Evolutionary conservation across 257 asterid genomes (phyloP).

Genomic region (Oldenlandia corymbosa): DNA sequence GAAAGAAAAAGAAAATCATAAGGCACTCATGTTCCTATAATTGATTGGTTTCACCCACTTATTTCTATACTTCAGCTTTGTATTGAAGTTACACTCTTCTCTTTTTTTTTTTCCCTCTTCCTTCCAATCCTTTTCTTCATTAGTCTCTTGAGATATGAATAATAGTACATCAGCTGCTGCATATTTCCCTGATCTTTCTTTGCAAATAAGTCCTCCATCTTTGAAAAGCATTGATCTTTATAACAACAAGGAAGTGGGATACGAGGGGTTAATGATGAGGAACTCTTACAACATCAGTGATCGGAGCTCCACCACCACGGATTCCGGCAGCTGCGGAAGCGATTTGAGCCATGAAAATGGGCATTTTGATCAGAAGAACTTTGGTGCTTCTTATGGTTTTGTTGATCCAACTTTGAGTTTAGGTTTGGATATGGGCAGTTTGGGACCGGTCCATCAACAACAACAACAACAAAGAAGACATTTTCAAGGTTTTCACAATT

Average conservation of each 20-base stretch:
- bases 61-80: neutral
- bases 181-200: conserved; percentile 59
- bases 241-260: conserved; percentile 4
- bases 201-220: conserved; percentile 63
- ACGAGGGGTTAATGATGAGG: conserved; percentile 6
- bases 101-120: no score
- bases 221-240: conserved; percentile 8
- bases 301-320: conserved; percentile 30
- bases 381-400: conserved; percentile 2
- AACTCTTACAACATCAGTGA: conserved; percentile 14
- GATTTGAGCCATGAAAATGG: conserved; percentile 63
- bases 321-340: conserved; percentile 69
- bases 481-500: conserved; percentile 23
- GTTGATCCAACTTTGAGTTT: conserved; percentile 41
- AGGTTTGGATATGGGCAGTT: conserved; percentile 33
- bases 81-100: no score
- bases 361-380: conserved; percentile 9
- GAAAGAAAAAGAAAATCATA: conserved; percentile 67
- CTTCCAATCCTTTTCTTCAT: neutral
- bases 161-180: neutral
- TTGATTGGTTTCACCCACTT: no score
- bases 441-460: conserved; percentile 1
- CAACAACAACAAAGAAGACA: conserved; percentile 17
- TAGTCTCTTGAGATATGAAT: conserved; percentile 33
- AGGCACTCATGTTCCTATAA: conserved; percentile 52